Evolutionary conservation across 75 land plant genomes (phyloP).

Genomic region (Pinus taeda): DNA sequence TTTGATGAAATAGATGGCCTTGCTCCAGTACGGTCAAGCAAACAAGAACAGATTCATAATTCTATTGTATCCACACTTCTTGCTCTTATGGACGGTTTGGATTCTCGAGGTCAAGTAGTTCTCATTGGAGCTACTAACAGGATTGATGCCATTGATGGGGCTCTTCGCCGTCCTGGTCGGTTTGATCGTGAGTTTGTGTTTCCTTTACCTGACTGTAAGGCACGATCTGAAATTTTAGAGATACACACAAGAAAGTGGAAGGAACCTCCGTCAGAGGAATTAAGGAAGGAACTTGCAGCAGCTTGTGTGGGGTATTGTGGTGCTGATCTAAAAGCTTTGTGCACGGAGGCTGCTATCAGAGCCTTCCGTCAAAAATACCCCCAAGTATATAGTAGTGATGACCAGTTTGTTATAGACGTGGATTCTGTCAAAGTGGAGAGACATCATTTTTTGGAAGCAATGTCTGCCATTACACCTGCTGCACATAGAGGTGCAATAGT

Average conservation of each 20-base stretch:
- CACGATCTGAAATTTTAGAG: conserved; percentile 80
- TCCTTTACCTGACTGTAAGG: conserved; percentile 85
- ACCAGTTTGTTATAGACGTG: conserved; percentile 93
- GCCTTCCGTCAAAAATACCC: conserved; percentile 95
- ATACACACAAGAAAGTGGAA: conserved; percentile 97
- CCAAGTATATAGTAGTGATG: conserved; percentile 95
- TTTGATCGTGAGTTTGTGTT: conserved; percentile 94
- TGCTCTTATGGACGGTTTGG: conserved; percentile 98
- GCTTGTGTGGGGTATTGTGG: conserved; percentile 99
- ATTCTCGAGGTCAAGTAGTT: conserved; percentile 98
- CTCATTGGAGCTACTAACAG: conserved; percentile 97
- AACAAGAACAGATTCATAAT: conserved; percentile 97
- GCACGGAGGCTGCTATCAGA: conserved; percentile 97
- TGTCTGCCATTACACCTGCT: conserved; percentile 95
- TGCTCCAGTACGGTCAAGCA: conserved; percentile 98
- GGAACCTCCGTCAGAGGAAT: conserved; percentile 68
- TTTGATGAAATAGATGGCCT: conserved; percentile 99
- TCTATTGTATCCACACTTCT: conserved; percentile 97
- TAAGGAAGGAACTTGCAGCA: conserved; percentile 81
- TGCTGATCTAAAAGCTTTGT: conserved; percentile 60
- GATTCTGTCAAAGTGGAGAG: conserved; percentile 76
- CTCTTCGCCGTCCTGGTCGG: conserved; percentile 87
- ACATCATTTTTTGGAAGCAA: conserved; percentile 87
- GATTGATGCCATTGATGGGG: conserved; percentile 98
- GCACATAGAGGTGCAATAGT: conserved; percentile 90